phyloP scores from a whole-genome alignment of 2,329 filamentous ascomycete genomes.

The Ophiostoma ulmi region DNA sequence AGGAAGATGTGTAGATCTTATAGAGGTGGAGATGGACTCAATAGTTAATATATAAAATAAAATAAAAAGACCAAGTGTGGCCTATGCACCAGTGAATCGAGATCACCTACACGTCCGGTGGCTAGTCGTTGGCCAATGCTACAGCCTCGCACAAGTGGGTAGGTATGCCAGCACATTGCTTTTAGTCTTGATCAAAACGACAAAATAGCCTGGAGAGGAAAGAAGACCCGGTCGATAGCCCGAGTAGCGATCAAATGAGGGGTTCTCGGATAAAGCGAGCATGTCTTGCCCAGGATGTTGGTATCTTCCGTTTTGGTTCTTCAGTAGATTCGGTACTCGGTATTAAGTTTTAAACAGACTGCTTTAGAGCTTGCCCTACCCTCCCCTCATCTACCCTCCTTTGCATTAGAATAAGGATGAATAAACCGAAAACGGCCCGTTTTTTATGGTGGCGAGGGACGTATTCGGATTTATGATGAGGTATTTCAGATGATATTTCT shows the following conservation, averaged over 20 bases:
- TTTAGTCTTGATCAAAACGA: neutral
- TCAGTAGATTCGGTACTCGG: no score
- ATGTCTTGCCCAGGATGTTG: neutral
- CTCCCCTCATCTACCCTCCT: neutral
- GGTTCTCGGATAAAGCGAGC: neutral
- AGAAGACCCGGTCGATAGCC: slow-evolving; percentile 2
- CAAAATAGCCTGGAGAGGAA: neutral
- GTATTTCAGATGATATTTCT: neutral
- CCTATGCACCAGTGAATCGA: neutral
- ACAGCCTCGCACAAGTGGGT: neutral
- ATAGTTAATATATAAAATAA: neutral
- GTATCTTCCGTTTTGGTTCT: neutral
- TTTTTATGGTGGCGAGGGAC: neutral
- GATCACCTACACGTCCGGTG: neutral
- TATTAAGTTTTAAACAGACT: neutral
- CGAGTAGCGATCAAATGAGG: neutral
- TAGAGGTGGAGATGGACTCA: neutral
- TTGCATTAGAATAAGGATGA: neutral
- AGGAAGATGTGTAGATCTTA: neutral
- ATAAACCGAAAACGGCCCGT: neutral
- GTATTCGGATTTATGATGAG: neutral
- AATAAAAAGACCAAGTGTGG: neutral
- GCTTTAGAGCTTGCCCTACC: neutral
- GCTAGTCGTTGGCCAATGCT: neutral
- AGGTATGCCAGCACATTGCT: neutral